Conservation (phyloP, 352 stramenopile species). For the Aphanomyces invadans region DNA sequence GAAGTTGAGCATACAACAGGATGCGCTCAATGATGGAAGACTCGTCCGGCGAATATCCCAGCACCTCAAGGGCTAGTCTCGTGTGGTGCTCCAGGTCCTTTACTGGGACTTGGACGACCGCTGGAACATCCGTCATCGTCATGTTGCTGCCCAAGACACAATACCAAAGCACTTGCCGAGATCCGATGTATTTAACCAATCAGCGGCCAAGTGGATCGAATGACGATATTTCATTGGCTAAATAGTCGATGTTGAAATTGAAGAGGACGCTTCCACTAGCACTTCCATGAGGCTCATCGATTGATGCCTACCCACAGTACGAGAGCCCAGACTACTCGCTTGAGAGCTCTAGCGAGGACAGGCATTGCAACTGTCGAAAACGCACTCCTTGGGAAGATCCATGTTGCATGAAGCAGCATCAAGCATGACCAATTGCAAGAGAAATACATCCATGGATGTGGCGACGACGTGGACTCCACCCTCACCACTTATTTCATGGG, state of each 20-base stretch:
- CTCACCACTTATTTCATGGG: conserved; percentile 5
- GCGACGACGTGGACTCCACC: conserved; percentile 10
- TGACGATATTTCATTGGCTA: too few relatives aligned
- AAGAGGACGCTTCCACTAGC: too few relatives aligned
- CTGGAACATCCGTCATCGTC: background rate
- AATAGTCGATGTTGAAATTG: too few relatives aligned
- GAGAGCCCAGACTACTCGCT: background rate
- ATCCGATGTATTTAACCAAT: too few relatives aligned
- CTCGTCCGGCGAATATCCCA: conserved; percentile 6
- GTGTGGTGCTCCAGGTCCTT: conserved; percentile 1
- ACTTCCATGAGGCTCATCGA: too few relatives aligned
- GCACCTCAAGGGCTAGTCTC: background rate
- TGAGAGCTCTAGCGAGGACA: background rate
- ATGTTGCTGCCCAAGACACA: background rate
- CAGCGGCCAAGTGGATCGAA: too few relatives aligned
- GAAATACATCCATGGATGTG: too few relatives aligned
- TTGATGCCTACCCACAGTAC: background rate
- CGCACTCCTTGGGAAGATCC: background rate
- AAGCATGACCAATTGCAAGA: background rate
- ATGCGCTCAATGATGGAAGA: conserved; percentile 4
- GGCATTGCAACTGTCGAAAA: background rate
- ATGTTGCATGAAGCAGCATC: background rate
- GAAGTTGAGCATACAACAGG: conserved; percentile 17
- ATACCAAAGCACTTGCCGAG: too few relatives aligned
- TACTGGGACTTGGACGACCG: background rate